Evolutionary conservation across 192 early-diverging fungal species (phyloP).

Genomic region (Backusella tuberculispora): DNA sequence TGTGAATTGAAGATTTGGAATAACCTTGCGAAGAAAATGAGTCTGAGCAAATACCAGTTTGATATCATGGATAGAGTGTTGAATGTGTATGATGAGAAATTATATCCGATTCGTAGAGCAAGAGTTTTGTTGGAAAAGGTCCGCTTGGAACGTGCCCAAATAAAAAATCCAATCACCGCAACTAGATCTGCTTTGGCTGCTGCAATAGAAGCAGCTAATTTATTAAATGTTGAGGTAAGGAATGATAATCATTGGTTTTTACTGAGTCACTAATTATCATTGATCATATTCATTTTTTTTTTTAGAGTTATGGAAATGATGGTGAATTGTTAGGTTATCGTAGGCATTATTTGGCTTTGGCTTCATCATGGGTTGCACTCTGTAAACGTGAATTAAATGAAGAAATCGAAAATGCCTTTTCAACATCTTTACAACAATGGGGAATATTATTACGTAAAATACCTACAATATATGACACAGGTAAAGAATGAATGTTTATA

Average conservation of each 20-base stretch:
- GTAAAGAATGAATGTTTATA: neutral
- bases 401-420: slow-evolving; percentile 46
- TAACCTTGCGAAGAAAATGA: slow-evolving; percentile 7
- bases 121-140: slow-evolving; percentile 34
- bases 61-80: slow-evolving; percentile 40
- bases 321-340: slow-evolving; percentile 44
- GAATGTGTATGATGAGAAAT: slow-evolving; percentile 22
- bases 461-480: slow-evolving; percentile 33
- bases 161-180: too few species aligned
- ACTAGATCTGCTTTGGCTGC: slow-evolving; percentile 3
- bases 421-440: slow-evolving; percentile 63
- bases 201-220: slow-evolving; percentile 32
- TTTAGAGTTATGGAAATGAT: slow-evolving; percentile 41
- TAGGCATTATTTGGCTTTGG: slow-evolving; percentile 60
- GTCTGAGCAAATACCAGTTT: slow-evolving; percentile 26
- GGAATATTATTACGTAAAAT: slow-evolving; percentile 55
- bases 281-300: neutral
- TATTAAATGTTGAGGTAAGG: slow-evolving; percentile 3
- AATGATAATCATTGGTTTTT: neutral
- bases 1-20: slow-evolving; percentile 34
- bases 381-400: slow-evolving; percentile 43
- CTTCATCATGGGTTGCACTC: slow-evolving; percentile 63
- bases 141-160: slow-evolving; percentile 5
- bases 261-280: too few species aligned
- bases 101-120: slow-evolving; percentile 47